Evolutionary conservation across 441 rosid species (phyloP).

Genomic region (Viola pubescens): DNA sequence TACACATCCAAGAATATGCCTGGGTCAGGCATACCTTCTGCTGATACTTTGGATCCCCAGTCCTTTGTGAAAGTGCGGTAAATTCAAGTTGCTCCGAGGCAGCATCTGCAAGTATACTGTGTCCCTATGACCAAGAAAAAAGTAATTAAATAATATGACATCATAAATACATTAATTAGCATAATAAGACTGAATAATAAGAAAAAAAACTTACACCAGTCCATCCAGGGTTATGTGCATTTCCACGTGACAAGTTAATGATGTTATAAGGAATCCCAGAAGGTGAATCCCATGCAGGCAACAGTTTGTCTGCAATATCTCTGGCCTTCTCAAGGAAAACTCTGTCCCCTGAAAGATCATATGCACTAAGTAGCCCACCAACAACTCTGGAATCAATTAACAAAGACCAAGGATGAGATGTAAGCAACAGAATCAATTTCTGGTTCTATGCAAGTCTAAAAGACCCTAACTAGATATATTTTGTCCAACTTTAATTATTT

Average conservation of each 20-base stretch:
- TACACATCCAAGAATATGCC: neutral
- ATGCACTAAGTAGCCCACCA: slow-evolving; percentile 96
- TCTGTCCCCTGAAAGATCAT: slow-evolving; percentile 88
- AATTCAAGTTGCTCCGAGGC: slow-evolving; percentile 98
- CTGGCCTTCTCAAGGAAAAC: slow-evolving; percentile 85
- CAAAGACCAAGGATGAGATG: slow-evolving; percentile 12
- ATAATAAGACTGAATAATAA: too few species aligned
- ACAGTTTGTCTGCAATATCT: slow-evolving; percentile 89
- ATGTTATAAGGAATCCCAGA: slow-evolving; percentile 81
- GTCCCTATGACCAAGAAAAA: slow-evolving; percentile 44
- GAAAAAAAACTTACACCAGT: slow-evolving; percentile 63
- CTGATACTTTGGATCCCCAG: slow-evolving; percentile 94
- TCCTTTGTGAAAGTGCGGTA: slow-evolving; percentile 96
- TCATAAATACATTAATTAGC: too few species aligned
- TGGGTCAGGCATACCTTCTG: slow-evolving; percentile 48
- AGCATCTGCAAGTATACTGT: slow-evolving; percentile 93
- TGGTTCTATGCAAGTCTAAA: neutral
- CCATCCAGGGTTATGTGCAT: slow-evolving; percentile 84
- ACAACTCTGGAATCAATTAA: slow-evolving; percentile 62
- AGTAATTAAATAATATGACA: too few species aligned
- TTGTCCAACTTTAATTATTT: slow-evolving; percentile 1
- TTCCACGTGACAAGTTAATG: slow-evolving; percentile 78
- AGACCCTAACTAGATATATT: slow-evolving; percentile 1
- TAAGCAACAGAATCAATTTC: neutral
- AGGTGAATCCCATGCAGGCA: slow-evolving; percentile 87